Percentiles rank a stretch among this genome's conserved stretches.
phyloP scores from a whole-genome alignment of 169 alveolate species.

The Plasmodium vivax region DNA sequence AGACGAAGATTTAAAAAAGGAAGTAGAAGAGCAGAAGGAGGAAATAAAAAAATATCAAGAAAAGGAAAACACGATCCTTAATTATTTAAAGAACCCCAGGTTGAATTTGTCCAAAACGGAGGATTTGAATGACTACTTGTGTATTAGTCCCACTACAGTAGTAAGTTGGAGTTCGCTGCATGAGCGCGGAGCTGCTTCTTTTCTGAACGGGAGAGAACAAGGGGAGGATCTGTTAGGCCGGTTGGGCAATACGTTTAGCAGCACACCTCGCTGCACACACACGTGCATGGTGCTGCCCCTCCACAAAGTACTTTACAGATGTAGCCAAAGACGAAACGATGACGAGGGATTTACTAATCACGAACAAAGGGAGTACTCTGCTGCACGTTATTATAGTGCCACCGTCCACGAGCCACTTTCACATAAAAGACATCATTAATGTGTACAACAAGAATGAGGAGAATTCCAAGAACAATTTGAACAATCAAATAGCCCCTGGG shows the following conservation, averaged over 20 bases:
- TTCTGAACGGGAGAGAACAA: background rate
- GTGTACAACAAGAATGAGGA: slow-evolving; percentile 58
- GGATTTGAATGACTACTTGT: slow-evolving; percentile 55
- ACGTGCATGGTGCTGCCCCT: background rate
- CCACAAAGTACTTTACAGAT: slow-evolving; percentile 40
- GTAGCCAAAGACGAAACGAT: slow-evolving; percentile 5
- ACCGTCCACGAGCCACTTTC: slow-evolving; percentile 33
- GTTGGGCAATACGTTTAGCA: background rate
- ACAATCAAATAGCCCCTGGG: slow-evolving; percentile 74
- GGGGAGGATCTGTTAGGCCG: background rate
- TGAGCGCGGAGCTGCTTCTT: background rate
- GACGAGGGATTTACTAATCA: slow-evolving; percentile 37
- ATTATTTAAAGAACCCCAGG: slow-evolving; percentile 71
- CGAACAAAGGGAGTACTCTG: slow-evolving; percentile 51
- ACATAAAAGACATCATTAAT: slow-evolving; percentile 65
- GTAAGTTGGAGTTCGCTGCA: slow-evolving; percentile 21
- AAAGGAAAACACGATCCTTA: slow-evolving; percentile 36
- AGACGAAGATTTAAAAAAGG: slow-evolving; percentile 68
- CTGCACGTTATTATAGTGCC: slow-evolving; percentile 60
- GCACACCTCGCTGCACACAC: background rate
- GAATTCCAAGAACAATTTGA: slow-evolving; percentile 40
- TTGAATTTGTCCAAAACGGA: slow-evolving; percentile 48
- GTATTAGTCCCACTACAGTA: slow-evolving; percentile 31
- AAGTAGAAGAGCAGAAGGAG: slow-evolving; percentile 41
- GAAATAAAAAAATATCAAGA: slow-evolving; percentile 57